These are phyloP conservation scores for Xylaria sp. DNA, from an alignment of 2,329 filamentous ascomycete genomes.

Conservation along the genomic window DNA sequence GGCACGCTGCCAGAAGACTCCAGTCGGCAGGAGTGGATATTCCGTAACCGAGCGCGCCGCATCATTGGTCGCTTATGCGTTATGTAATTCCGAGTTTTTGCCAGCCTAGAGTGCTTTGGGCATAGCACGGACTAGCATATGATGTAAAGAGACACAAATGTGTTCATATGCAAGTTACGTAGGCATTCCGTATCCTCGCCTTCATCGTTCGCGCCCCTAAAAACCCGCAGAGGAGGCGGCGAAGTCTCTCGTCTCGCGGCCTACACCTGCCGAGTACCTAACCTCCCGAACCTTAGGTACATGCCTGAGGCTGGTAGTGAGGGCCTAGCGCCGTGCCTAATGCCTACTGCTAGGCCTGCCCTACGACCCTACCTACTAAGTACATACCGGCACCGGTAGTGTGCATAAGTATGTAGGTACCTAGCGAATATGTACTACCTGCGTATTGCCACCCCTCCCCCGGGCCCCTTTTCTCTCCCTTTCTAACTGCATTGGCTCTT, in stretches of 20 bases:
- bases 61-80: conserved; percentile 22
- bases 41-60: conserved; percentile 18
- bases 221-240: not conserved
- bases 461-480: not conserved
- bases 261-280: too few relatives aligned
- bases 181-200: not conserved
- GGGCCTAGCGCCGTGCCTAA: not conserved
- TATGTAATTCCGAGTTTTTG: conserved; percentile 21
- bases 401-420: not conserved
- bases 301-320: too few relatives aligned
- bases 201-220: conserved; percentile 4
- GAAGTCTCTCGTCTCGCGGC: too few relatives aligned
- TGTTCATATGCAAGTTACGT: conserved; percentile 4
- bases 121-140: not conserved
- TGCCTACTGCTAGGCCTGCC: not conserved
- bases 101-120: not conserved
- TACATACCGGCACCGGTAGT: not conserved
- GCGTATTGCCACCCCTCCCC: not conserved
- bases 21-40: conserved; percentile 23
- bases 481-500: not conserved
- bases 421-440: not conserved
- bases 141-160: not conserved
- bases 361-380: too few relatives aligned
- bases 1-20: conserved; percentile 15
- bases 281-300: too few relatives aligned